A percentile compares a stretch with the other conserved stretches of the same genome.
Conservation (phyloP, 2,329 filamentous ascomycete species). For the Penicillium janthinellum region DNA sequence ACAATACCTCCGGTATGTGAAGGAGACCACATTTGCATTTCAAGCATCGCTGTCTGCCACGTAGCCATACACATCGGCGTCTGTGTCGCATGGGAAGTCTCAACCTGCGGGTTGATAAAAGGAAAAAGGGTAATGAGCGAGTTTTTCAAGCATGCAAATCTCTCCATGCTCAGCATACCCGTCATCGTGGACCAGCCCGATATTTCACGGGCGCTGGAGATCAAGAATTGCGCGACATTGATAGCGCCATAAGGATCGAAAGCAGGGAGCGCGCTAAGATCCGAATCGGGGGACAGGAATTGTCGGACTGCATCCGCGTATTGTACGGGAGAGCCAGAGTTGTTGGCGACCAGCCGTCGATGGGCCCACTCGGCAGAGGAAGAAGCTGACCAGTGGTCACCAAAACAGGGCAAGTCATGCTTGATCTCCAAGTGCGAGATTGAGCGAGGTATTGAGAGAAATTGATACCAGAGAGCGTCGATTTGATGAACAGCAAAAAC, state of each 20-base stretch:
- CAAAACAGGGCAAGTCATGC: conserved; percentile 46
- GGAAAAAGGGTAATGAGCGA: conserved; percentile 40
- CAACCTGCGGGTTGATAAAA: conserved; percentile 27
- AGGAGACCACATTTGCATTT: conserved; percentile 47
- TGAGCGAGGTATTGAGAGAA: conserved; percentile 35
- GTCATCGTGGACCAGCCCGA: conserved; percentile 50
- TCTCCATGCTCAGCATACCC: conserved; percentile 44
- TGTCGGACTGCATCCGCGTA: conserved; percentile 43
- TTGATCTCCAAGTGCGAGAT: conserved; percentile 48
- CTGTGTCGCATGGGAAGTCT: neutral
- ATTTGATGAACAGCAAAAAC: conserved; percentile 48
- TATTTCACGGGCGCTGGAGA: conserved; percentile 47
- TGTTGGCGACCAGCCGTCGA: conserved; percentile 16
- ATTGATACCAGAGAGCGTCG: conserved; percentile 49
- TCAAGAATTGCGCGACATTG: conserved; percentile 46
- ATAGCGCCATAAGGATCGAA: conserved; percentile 48
- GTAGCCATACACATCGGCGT: conserved; percentile 36
- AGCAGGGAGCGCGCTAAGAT: conserved; percentile 31
- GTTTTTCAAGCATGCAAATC: conserved; percentile 38
- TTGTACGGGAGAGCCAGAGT: conserved; percentile 33
- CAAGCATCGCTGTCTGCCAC: conserved; percentile 49
- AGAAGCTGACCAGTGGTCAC: conserved; percentile 41
- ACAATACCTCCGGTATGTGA: conserved; percentile 46
- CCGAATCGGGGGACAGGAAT: conserved; percentile 37
- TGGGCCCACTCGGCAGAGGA: conserved; percentile 38